Evolutionary conservation across 202 grass and related monocot species (phyloP), one percentile per base, ranked within the genome.

Genomic region (Schoenoplectus triqueter): DNA sequence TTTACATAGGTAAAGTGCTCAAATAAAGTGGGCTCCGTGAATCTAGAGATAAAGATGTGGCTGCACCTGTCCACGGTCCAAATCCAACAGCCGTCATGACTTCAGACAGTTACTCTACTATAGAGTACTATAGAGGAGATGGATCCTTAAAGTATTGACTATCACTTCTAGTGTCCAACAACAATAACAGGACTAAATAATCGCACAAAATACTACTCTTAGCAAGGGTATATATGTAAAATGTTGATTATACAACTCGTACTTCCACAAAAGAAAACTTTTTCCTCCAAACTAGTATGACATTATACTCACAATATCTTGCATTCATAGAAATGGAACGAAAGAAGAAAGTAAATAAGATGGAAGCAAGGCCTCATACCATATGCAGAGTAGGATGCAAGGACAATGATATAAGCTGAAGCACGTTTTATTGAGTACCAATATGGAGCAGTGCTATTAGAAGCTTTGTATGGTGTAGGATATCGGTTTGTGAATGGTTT

Each of bases 341-440:
- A 89, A 82, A 19, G 0, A 62, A 62, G 6, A 15, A 72, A 1
- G 15, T 73, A 40, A 40, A 52, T 52, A 21, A 42, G 45, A 67
- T 56, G 65, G 14, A 75, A 65, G 50, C 82, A 60, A 64, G 64
- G 22, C 74, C 21, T 71, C 86, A 20, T 90, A 97, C 95, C 95
- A 55, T 91, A 94, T 63, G 92, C 86, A 15, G 92, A 94, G 84
- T 97, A 97, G 52, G 95, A 94, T 56, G 95, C 82, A 59, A 97
- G 56, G 49, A 97, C 88, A 62, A 97, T 97, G 10, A 97, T 78
- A 70, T 94, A 88, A 14, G 94, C 92, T 10, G 94, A 90, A 52
- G 90, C 94, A 50, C 95, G 88, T 65, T 92, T 97, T 66, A 97
- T 83, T 6, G 95, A 97, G 82, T 97, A 97, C 95, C 95, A 97